These are phyloP conservation scores for Hymenoscyphus salicellus DNA, from an alignment of 2,329 filamentous ascomycete species.

Conservation along the genomic window DNA sequence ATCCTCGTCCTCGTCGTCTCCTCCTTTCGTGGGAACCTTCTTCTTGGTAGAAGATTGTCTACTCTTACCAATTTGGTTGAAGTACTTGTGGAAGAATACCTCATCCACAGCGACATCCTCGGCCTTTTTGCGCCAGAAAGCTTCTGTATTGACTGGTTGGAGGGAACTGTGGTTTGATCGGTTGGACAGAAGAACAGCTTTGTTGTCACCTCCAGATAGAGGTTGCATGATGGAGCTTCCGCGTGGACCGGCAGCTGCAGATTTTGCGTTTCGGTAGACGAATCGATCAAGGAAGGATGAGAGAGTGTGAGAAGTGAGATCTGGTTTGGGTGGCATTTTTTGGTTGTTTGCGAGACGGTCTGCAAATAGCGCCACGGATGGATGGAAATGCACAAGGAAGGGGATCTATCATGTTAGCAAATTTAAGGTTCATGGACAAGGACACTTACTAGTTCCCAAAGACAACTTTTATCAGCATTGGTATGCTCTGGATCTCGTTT, in stretches of 20 bases:
- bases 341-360: constrained; percentile 65
- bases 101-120: constrained; percentile 87
- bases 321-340: constrained; percentile 79
- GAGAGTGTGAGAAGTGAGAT: constrained; percentile 83
- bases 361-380: constrained; percentile 84
- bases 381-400: constrained; percentile 81
- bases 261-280: constrained; percentile 92
- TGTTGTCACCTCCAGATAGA: constrained; percentile 61
- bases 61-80: constrained; percentile 68
- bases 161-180: constrained; percentile 47
- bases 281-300: constrained; percentile 97
- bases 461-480: constrained; percentile 86
- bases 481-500: constrained; percentile 91
- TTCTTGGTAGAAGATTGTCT: constrained; percentile 53
- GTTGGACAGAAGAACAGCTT: constrained; percentile 57
- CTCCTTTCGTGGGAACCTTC: constrained; percentile 52
- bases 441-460: constrained; percentile 85
- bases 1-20: constrained; percentile 43
- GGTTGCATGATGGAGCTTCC: constrained; percentile 97
- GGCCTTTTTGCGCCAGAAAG: constrained; percentile 89
- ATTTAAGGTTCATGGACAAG: too few relatives aligned
- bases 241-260: constrained; percentile 57
- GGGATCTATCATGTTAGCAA: constrained; percentile 47
- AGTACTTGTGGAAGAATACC: constrained; percentile 98
- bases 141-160: constrained; percentile 74